A percentile compares a stretch with the other conserved stretches of the same genome.
Conservation (phyloP, 73 alveolate genomes). For the Halteria grandinella region DNA sequence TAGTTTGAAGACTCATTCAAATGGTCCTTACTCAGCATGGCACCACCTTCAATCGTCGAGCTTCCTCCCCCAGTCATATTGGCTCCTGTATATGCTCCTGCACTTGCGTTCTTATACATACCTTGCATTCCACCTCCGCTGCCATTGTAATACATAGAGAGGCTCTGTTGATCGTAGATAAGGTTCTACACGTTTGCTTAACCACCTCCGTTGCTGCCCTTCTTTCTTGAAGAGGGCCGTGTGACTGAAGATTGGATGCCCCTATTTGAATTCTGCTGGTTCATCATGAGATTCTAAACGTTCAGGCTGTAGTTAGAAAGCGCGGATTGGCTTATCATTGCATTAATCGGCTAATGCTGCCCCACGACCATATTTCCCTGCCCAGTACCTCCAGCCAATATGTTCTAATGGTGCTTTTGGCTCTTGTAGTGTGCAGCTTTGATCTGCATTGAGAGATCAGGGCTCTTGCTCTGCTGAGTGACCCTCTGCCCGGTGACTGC, state of each 20-base stretch:
- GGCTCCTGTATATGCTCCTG: slow-evolving; percentile 16
- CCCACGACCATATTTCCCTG: no score
- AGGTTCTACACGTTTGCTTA: neutral
- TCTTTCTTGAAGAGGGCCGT: slow-evolving; percentile 32
- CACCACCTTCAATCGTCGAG: neutral
- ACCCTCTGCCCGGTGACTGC: no score
- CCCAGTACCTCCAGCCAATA: no score
- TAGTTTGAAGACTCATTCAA: slow-evolving; percentile 28
- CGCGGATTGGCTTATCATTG: neutral
- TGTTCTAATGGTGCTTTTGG: neutral
- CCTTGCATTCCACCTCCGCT: neutral
- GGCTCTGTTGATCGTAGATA: neutral
- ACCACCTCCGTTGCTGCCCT: no score
- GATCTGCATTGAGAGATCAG: slow-evolving; percentile 6
- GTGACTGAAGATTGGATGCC: neutral
- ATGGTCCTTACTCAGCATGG: slow-evolving; percentile 25
- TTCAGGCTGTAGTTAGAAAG: slow-evolving; percentile 3
- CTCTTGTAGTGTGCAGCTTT: neutral
- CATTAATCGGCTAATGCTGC: neutral
- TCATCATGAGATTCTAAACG: slow-evolving; percentile 6
- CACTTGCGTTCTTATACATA: slow-evolving; percentile 16
- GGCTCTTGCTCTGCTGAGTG: slow-evolving; percentile 17
- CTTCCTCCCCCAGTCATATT: neutral
- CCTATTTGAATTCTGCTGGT: neutral
- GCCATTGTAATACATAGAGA: slow-evolving; percentile 9